Evolutionary conservation across 73 alveolate genomes (phyloP).

Genomic region (Uronychia binucleata): DNA sequence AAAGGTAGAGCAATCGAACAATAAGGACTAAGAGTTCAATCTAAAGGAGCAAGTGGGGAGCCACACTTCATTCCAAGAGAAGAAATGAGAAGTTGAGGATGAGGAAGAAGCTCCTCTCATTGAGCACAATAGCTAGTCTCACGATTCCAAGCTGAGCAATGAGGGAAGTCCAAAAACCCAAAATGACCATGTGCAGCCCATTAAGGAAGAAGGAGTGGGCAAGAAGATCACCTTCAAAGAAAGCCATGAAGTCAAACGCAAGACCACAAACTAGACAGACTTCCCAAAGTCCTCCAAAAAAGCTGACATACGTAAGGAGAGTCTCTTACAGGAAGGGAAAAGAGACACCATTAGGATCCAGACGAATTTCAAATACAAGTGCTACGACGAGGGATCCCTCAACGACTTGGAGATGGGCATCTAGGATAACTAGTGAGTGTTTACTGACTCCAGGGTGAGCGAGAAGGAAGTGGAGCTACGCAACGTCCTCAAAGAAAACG

Average conservation of each 20-base stretch:
- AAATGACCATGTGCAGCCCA: neutral
- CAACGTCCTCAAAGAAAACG: neutral
- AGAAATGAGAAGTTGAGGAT: too few relatives aligned
- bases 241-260: too few relatives aligned
- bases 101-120: neutral
- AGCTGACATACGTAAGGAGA: neutral
- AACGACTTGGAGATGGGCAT: slow-evolving; percentile 19
- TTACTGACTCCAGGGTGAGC: slow-evolving; percentile 15
- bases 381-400: slow-evolving; percentile 32
- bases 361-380: slow-evolving; percentile 46
- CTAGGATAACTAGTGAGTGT: slow-evolving; percentile 14
- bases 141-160: too few relatives aligned
- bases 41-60: slow-evolving; percentile 45
- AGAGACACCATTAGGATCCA: slow-evolving; percentile 30
- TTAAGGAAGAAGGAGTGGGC: neutral
- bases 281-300: neutral
- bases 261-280: neutral
- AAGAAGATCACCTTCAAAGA: too few relatives aligned
- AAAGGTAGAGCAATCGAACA: too few relatives aligned
- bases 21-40: neutral
- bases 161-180: neutral
- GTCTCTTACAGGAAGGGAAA: neutral
- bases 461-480: slow-evolving; percentile 29
- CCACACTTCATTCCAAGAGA: too few relatives aligned
- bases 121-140: too few relatives aligned